Evolutionary conservation across 257 asterid genomes (phyloP), one percentile per base, ranked within the genome.

Genomic region (Perilla frutescens): DNA sequence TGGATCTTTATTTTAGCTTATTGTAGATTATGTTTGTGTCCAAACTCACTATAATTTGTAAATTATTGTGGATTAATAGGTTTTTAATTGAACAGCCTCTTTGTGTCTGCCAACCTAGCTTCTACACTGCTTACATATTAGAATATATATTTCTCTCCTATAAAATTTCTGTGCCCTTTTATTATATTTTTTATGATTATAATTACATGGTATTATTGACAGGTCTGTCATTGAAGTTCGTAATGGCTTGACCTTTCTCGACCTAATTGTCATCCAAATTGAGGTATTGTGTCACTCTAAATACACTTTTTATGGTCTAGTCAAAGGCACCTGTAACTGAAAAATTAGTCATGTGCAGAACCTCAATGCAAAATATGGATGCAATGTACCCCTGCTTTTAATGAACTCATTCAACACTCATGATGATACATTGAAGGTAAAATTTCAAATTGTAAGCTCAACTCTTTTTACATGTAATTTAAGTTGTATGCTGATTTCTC

Each of bases 181-280:
- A 15, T n/a, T 53, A 43, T 36, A 31, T 70, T 44, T 61, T 58
- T 56, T 10, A 47, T 45, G 14, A 37, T 69, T 60, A 39, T 43
- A 67, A 37, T 62, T 72, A 1, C 62, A 37, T 78, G 54, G 62
- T 48, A 72, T 62, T 58, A 31, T 74, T 65, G 45, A 85, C 75
- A 95, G 99, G 87, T 95, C 99, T 62, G 98, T 95, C 77, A 95
- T 95, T 72, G 99, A 95, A 92, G 99, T 95, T 83, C 98, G 97
- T 71, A 83, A 87, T 75, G 97, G 98, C 61, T 82, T 90, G 92
- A 95, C 99, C 36, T 95, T 95, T 88, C 96, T 95, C 53, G 99
- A 95, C 85, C 85, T 95, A 57, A 95, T 95, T 71, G 99, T 95
- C 80, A 81, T 83, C 81, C 99, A 95, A 80, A 95, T 95, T 74